phyloP scores from a whole-genome alignment of 805 yeast species.

The Metschnikowia koreensis region DNA sequence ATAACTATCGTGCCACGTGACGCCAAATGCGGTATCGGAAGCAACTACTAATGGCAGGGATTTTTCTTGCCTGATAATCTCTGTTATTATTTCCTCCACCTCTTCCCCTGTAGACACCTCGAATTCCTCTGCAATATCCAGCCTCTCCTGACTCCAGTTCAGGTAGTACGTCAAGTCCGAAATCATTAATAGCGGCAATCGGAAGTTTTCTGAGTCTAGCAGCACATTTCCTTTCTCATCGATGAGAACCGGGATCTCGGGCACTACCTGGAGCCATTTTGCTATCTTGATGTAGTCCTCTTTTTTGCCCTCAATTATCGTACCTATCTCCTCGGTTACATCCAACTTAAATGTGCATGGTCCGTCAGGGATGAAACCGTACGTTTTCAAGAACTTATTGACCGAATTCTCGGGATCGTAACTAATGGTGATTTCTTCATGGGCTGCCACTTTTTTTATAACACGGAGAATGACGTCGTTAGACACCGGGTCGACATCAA shows the following conservation, averaged over 20 bases:
- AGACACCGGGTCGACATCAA: slow-evolving; percentile 53
- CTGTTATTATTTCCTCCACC: slow-evolving; percentile 2
- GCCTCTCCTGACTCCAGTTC: slow-evolving; percentile 11
- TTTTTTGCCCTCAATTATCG: neutral
- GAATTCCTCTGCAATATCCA: slow-evolving; percentile 11
- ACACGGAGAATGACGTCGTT: slow-evolving; percentile 42
- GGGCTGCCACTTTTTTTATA: slow-evolving; percentile 8
- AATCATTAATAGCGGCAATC: slow-evolving; percentile 16
- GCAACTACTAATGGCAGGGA: slow-evolving; percentile 4
- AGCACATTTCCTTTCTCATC: neutral
- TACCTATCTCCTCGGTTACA: slow-evolving; percentile 4
- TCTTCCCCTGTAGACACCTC: neutral
- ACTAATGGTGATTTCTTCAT: slow-evolving; percentile 16
- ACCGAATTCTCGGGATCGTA: slow-evolving; percentile 13
- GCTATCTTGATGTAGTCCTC: slow-evolving; percentile 12
- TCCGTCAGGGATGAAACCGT: slow-evolving; percentile 16
- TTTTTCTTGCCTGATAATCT: slow-evolving; percentile 10
- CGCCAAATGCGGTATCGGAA: slow-evolving; percentile 17
- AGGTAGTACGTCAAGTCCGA: slow-evolving; percentile 15
- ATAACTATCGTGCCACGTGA: slow-evolving; percentile 11
- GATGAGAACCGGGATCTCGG: slow-evolving; percentile 6
- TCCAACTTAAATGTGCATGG: slow-evolving; percentile 7
- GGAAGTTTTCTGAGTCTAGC: slow-evolving; percentile 6
- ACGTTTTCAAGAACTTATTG: slow-evolving; percentile 12
- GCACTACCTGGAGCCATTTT: slow-evolving; percentile 18